A percentile compares a stretch with the other conserved stretches of the same genome.
Evolutionary conservation across 768 basidiomycete genomes (phyloP).

Genomic region (Termitomyces sp.): DNA sequence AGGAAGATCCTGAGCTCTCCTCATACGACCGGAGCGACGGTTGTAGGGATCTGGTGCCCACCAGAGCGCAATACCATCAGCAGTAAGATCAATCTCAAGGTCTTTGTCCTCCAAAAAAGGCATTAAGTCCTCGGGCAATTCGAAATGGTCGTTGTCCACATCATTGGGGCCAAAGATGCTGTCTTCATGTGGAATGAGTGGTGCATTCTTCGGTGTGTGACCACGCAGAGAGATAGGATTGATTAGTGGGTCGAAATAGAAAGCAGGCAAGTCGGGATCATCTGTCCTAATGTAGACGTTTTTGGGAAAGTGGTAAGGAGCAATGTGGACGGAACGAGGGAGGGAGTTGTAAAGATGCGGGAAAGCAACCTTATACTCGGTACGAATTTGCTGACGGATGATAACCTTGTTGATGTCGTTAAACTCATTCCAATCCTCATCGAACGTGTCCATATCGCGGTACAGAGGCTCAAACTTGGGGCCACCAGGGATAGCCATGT

Average conservation of each 20-base stretch:
- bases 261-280: slow-evolving; percentile 98
- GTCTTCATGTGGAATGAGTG: slow-evolving; percentile 86
- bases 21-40: slow-evolving; percentile 86
- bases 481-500: slow-evolving; percentile 96
- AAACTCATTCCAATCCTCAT: slow-evolving; percentile 99
- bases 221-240: slow-evolving; percentile 95
- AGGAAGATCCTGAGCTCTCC: slow-evolving; percentile 92
- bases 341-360: slow-evolving; percentile 98
- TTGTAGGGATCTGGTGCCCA: slow-evolving; percentile 98
- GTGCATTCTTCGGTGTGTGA: slow-evolving; percentile 74
- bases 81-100: slow-evolving; percentile 85
- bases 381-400: slow-evolving; percentile 96
- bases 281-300: slow-evolving; percentile 99
- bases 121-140: slow-evolving; percentile 67
- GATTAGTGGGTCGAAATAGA: slow-evolving; percentile 98
- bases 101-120: slow-evolving; percentile 80
- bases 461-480: slow-evolving; percentile 98
- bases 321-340: slow-evolving; percentile 89
- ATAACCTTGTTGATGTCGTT: slow-evolving; percentile 99
- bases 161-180: slow-evolving; percentile 86
- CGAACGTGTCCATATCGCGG: slow-evolving; percentile 94
- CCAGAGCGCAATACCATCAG: slow-evolving; percentile 96
- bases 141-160: slow-evolving; percentile 82
- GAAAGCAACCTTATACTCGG: slow-evolving; percentile 99
- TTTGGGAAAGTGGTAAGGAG: slow-evolving; percentile 90